phyloP scores from a whole-genome alignment of 768 basidiomycete genomes.

The Paxillus rubicundulus region DNA sequence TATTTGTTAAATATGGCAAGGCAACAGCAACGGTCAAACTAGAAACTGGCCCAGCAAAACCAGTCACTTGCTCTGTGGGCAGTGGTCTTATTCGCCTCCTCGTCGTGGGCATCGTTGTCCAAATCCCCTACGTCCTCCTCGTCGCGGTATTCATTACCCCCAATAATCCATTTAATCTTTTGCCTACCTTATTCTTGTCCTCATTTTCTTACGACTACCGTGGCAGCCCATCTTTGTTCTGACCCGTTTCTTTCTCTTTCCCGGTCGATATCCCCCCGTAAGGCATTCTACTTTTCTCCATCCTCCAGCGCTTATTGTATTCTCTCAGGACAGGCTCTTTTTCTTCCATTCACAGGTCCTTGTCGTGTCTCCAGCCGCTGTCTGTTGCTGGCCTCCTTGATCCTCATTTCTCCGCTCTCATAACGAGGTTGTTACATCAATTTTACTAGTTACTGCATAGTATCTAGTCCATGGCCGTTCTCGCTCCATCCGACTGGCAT shows the following conservation, averaged over 20 bases:
- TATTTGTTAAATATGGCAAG: neutral
- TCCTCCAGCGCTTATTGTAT: neutral
- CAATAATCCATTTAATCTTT: neutral
- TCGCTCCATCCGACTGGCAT: constrained; percentile 76
- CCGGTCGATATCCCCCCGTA: neutral
- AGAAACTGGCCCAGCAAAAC: neutral
- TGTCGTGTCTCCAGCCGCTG: constrained; percentile 3
- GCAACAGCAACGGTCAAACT: neutral
- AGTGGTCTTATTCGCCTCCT: neutral
- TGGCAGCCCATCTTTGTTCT: constrained; percentile 1
- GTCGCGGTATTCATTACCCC: neutral
- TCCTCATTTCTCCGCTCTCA: neutral
- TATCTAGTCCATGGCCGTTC: constrained; percentile 65
- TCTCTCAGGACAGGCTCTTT: neutral
- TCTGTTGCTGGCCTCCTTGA: neutral
- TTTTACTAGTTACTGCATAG: neutral
- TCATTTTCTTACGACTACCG: constrained; percentile 2
- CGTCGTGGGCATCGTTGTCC: neutral
- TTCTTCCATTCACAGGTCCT: neutral
- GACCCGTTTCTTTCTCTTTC: constrained; percentile 3
- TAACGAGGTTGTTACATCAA: constrained; percentile 10
- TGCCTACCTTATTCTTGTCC: neutral
- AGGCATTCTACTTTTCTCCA: neutral
- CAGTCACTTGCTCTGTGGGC: neutral
- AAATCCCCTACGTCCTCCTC: neutral